Evolutionary conservation across 1,284 basidiomycete genomes (phyloP).

Genomic region (Mycena citricolor): DNA sequence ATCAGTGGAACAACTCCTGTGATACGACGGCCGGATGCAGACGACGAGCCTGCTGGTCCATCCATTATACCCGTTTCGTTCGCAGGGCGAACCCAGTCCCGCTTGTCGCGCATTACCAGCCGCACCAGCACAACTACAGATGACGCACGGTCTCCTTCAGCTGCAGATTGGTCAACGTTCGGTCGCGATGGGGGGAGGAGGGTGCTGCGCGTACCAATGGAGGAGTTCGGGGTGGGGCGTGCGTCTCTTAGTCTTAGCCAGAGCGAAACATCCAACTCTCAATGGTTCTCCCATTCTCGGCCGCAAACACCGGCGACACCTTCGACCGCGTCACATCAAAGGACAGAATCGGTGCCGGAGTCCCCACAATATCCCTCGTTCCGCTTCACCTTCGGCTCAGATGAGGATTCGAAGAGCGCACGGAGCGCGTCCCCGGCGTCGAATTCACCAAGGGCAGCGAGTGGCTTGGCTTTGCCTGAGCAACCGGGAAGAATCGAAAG

Average conservation of each 20-base stretch:
- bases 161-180: constrained; percentile 20
- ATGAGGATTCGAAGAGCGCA: constrained; percentile 3
- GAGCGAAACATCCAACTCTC: constrained; percentile 12
- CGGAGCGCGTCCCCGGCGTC: not conserved
- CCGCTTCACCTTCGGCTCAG: constrained; percentile 20
- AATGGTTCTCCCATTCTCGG: not conserved
- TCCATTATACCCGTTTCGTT: constrained; percentile 9
- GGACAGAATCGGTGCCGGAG: constrained; percentile 11
- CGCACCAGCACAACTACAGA: constrained; percentile 7
- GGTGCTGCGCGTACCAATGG: constrained; percentile 10
- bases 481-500: not conserved
- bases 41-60: constrained; percentile 5
- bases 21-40: not conserved
- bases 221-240: constrained; percentile 2
- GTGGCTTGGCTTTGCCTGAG: constrained; percentile 14
- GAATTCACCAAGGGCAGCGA: constrained; percentile 16
- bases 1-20: constrained; percentile 9
- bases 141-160: not conserved
- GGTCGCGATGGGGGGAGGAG: constrained; percentile 7
- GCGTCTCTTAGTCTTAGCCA: constrained; percentile 18
- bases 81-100: constrained; percentile 8
- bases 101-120: constrained; percentile 7
- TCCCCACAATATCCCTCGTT: constrained; percentile 15
- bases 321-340: constrained; percentile 16
- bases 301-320: constrained; percentile 14